A percentile compares a stretch with the other conserved stretches of the same genome.
Evolutionary conservation across 2,329 filamentous ascomycete species (phyloP).

Genomic region (Paracamarosporium sp.): DNA sequence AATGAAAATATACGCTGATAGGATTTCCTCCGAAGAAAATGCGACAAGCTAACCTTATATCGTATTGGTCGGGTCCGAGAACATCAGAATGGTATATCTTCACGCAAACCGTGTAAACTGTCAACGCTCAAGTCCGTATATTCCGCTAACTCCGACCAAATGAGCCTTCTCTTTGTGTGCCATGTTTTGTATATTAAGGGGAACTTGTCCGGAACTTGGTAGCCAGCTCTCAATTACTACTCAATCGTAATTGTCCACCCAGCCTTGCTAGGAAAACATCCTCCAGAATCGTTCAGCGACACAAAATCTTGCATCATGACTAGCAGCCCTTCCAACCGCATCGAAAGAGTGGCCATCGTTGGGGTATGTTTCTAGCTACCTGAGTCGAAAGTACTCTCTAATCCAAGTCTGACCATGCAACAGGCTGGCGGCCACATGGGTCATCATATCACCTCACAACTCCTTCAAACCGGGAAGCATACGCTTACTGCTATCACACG

Average conservation of each 20-base stretch:
- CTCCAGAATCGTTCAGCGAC: neutral
- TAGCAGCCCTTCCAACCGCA: neutral
- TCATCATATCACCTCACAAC: neutral
- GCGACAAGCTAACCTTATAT: neutral
- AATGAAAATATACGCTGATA: neutral
- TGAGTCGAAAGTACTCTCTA: neutral
- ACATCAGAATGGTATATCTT: neutral
- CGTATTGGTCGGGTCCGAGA: neutral
- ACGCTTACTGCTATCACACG: slow-evolving; percentile 60
- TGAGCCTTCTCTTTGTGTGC: neutral
- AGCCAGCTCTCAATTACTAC: neutral
- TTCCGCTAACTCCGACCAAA: neutral
- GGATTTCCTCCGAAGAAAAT: neutral
- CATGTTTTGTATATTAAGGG: neutral
- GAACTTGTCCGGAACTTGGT: neutral
- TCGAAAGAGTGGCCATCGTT: neutral
- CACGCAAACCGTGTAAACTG: neutral
- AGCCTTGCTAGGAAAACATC: too few species aligned
- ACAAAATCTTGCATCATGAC: neutral
- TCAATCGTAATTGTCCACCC: neutral
- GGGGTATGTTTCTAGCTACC: neutral
- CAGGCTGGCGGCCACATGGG: slow-evolving; percentile 5
- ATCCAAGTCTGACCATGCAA: neutral
- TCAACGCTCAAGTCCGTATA: neutral
- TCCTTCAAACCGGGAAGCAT: slow-evolving; percentile 48